A percentile compares a stretch with the other conserved stretches of the same genome.
Conservation (phyloP, 2,329 filamentous ascomycete species). For the Sporothrix pallida region DNA sequence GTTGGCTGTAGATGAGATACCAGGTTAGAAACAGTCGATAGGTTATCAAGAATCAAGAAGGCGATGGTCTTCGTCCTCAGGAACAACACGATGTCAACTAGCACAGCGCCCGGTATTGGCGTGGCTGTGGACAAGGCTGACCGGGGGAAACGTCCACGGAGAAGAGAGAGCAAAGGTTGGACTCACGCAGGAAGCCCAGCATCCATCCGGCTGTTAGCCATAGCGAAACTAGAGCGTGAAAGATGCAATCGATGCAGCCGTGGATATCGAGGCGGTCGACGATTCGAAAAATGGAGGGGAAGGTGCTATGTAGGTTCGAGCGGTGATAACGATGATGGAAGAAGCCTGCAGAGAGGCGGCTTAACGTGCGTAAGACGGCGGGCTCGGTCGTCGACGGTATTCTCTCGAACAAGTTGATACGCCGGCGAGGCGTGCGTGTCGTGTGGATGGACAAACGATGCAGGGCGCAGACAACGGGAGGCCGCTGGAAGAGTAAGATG, state of each 20-base stretch:
- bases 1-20: slow-evolving; percentile 59
- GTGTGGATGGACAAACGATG: slow-evolving; percentile 5
- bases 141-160: background rate
- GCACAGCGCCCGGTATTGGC: background rate
- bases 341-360: background rate
- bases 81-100: slow-evolving; percentile 3
- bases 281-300: background rate
- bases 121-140: slow-evolving; percentile 27
- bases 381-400: slow-evolving; percentile 1
- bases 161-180: background rate
- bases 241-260: slow-evolving; percentile 19
- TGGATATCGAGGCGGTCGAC: slow-evolving; percentile 1
- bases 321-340: background rate
- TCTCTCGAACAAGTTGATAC: slow-evolving; percentile 18
- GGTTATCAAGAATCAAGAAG: background rate
- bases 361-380: background rate
- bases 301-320: slow-evolving; percentile 7
- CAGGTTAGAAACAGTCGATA: slow-evolving; percentile 27
- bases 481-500: slow-evolving; percentile 31
- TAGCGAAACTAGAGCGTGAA: slow-evolving; percentile 12
- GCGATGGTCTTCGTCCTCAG: background rate
- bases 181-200: slow-evolving; percentile 69
- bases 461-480: slow-evolving; percentile 29
- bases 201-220: slow-evolving; percentile 47
- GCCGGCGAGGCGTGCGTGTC: slow-evolving; percentile 19